Percentiles rank a stretch among this genome's conserved stretches.
phyloP scores from a whole-genome alignment of 106 monocot species.

The Platanthera guangdongensis region DNA sequence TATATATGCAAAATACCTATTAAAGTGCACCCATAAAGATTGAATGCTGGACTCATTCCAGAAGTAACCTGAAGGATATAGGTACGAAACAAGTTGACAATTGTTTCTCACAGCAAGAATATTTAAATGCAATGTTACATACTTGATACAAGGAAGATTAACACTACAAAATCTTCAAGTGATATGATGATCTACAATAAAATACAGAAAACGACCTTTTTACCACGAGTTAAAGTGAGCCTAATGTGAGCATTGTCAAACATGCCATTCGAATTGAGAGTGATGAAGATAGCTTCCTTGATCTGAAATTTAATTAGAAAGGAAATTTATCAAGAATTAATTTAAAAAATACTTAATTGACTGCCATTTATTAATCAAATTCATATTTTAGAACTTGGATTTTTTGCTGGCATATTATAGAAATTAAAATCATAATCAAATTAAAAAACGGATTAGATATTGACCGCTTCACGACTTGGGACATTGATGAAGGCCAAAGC shows the following conservation, averaged over 20 bases:
- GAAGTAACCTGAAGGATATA: conserved; percentile 73
- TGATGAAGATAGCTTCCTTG: conserved; percentile 84
- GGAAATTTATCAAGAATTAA: not conserved
- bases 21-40: conserved; percentile 94
- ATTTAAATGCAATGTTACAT: conserved; percentile 1
- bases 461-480: conserved; percentile 71
- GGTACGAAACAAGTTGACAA: conserved; percentile 1
- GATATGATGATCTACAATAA: not conserved
- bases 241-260: conserved; percentile 93
- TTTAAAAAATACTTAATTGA: not conserved
- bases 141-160: not conserved
- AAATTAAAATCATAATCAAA: not conserved
- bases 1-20: conserved; percentile 48
- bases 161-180: not conserved
- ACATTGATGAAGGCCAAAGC: conserved; percentile 86
- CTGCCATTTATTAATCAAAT: not conserved
- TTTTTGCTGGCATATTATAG: not conserved
- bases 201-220: conserved; percentile 47
- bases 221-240: conserved; percentile 89
- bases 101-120: not conserved
- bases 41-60: conserved; percentile 95
- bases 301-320: conserved; percentile 37
- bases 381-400: not conserved
- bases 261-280: conserved; percentile 88
- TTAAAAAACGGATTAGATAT: not conserved